Base-by-base conservation (phyloP, 345 rosid species). In the Citropsis articulata region DNA sequence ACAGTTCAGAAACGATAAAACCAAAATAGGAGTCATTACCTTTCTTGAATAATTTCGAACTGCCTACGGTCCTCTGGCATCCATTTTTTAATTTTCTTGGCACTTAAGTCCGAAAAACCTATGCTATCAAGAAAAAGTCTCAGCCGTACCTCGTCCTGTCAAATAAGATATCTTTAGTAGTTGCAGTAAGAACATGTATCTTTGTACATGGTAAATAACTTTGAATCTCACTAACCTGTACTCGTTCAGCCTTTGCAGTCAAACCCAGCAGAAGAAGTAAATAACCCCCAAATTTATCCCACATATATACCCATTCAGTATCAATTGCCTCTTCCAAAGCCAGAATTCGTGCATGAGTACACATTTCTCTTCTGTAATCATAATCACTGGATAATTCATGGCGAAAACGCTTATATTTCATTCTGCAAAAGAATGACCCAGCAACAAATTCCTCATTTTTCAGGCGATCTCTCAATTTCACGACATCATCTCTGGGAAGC, bases 221-320 rank as follows among this genome's bases (percentile, higher is more conserved):
- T 4, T 28, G 61, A 72, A 77, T 27, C 66, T 71, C 72, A 75
- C 81, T 81, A 74, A 96, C 99, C 98, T 94, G 99, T 78, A 97
- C 97, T 82, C 88, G 85, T 81, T 97, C 99, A 9, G 99, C 99
- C 89, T 91, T 91, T 69, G 99, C 93, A 76, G 98, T 93, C 88
- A 97, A 90, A 86, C 99, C 99, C 82, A 97, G 94, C 84, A 97
- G 83, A 67, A 97, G 92, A 70, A 97, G 90, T 59, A 97, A 84
- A 87, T 97, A 97, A 72, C 99, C 99, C 79, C 99, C 99, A 85
- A 97, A 97, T 77, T 93, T 91, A 85, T 97, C 98, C 99, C 99
- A 97, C 99, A 97, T 97, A 74, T 94, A 97, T 63, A 94, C 97
- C 99, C 99, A 97, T 83, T 97, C 98, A 35, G 99, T 97, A 86